Evolutionary conservation across 805 yeast genomes (phyloP), one percentile per base, ranked within the genome.

Genomic region (Ogataea henricii): DNA sequence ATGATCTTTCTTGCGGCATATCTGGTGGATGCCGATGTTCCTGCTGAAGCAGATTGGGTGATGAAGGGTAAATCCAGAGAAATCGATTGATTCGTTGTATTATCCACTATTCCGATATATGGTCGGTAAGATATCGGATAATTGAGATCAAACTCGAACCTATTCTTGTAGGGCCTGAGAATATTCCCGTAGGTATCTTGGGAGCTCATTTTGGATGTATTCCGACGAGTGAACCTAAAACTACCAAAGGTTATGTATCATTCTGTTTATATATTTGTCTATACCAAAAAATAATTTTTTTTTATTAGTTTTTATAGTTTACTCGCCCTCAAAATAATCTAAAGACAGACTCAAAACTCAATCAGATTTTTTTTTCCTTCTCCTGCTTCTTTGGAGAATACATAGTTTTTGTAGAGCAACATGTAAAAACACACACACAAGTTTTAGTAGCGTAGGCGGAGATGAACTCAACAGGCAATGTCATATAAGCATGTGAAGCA

Each of bases 81-180:
- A 10, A 69, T 66, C 5, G 68, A 53, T 45, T 65, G 65, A 25
- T 66, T 64, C 6, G 69, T 61, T 3, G 53, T 46, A 48, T 67
- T 64, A 48, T 69, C 70, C 7, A 69, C 54, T 12, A 69, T 67
- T 7, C 73, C 73, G 20, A 65, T 58, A 23, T 52, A 51, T 1
- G 68, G 67, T 37, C 54, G 62, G 44, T 65, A 69, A 8, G 70
- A 55, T 16, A 68, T 58, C 4, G 69, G 69, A 43, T 69, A 69
- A 37, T 64, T 62, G 21, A 57, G 51, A 37, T 67, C 66, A 47
- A 69, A 69, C 46, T 65, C 70, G 2, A 51, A 43, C 27, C 58
- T 53, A 40, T 61, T 58, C 22, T 53, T 58, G 50, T 69, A 69
- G 3, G 73, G 73, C 34, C 73, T 55, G 25, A 64, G 35, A 8